Evolutionary conservation across 2,329 filamentous ascomycete species (phyloP).

Genomic region (Phyllosticta citribraziliensis): DNA sequence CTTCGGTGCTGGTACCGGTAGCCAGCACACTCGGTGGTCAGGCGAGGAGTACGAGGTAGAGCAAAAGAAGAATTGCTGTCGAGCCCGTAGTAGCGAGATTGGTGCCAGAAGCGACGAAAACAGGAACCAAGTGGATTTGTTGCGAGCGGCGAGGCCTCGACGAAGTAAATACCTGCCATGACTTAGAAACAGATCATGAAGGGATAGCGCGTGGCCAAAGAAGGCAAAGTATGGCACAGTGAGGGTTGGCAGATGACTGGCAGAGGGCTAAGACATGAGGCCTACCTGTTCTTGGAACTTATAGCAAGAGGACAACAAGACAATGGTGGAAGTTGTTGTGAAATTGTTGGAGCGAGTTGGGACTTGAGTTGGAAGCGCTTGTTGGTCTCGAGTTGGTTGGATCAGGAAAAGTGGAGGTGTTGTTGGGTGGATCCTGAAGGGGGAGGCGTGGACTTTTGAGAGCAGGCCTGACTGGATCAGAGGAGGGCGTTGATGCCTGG

Average conservation of each 20-base stretch:
- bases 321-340: not conserved
- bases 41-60: not conserved
- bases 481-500: not conserved
- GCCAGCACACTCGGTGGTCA: not conserved
- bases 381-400: not conserved
- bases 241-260: not conserved
- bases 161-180: not conserved
- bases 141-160: not conserved
- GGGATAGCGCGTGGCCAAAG: not conserved
- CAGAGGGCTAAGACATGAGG: not conserved
- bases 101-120: not conserved
- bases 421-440: not conserved
- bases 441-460: not conserved
- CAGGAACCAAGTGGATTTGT: not conserved
- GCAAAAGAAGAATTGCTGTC: not conserved
- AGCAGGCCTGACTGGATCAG: not conserved
- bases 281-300: not conserved
- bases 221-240: not conserved
- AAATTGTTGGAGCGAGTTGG: not conserved
- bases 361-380: not conserved
- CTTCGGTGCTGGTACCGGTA: not conserved
- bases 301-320: not conserved
- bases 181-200: not conserved
- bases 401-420: not conserved
- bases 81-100: not conserved